Evolutionary conservation across 2,329 filamentous ascomycete species (phyloP).

Genomic region (Chalara sp.): DNA sequence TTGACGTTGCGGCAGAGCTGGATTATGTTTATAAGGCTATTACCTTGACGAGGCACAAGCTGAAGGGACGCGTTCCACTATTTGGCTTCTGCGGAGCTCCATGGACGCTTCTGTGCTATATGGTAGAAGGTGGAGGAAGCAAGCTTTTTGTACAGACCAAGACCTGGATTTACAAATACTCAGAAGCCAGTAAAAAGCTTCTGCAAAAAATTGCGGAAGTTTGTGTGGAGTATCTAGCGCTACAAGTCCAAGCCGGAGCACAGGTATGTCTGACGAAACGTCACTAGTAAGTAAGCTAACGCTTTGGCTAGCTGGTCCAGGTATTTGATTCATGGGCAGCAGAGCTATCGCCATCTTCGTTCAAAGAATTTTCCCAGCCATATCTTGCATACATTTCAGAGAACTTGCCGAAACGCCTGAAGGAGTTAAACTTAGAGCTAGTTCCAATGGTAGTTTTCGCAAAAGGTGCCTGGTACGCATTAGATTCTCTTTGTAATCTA

Average conservation of each 20-base stretch:
- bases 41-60: slow-evolving; percentile 80
- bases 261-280: slow-evolving; percentile 48
- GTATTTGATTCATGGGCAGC: slow-evolving; percentile 99
- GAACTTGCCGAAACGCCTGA: slow-evolving; percentile 67
- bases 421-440: slow-evolving; percentile 65
- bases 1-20: slow-evolving; percentile 79
- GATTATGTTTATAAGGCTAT: slow-evolving; percentile 96
- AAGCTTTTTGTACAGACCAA: slow-evolving; percentile 93
- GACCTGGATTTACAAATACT: slow-evolving; percentile 92
- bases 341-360: slow-evolving; percentile 78
- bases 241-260: slow-evolving; percentile 88
- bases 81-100: slow-evolving; percentile 96
- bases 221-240: slow-evolving; percentile 88
- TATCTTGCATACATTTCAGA: slow-evolving; percentile 80
- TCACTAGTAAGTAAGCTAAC: slow-evolving; percentile 1
- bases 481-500: slow-evolving; percentile 79
- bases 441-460: slow-evolving; percentile 98
- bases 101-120: slow-evolving; percentile 96
- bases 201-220: slow-evolving; percentile 89
- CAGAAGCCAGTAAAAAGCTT: slow-evolving; percentile 70
- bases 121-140: slow-evolving; percentile 95
- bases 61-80: slow-evolving; percentile 81
- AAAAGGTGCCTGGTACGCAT: slow-evolving; percentile 93
- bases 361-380: slow-evolving; percentile 78
- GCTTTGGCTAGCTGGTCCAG: slow-evolving; percentile 62